Conservation (phyloP, 768 basidiomycete genomes). For the Leccinum sublutescens region DNA sequence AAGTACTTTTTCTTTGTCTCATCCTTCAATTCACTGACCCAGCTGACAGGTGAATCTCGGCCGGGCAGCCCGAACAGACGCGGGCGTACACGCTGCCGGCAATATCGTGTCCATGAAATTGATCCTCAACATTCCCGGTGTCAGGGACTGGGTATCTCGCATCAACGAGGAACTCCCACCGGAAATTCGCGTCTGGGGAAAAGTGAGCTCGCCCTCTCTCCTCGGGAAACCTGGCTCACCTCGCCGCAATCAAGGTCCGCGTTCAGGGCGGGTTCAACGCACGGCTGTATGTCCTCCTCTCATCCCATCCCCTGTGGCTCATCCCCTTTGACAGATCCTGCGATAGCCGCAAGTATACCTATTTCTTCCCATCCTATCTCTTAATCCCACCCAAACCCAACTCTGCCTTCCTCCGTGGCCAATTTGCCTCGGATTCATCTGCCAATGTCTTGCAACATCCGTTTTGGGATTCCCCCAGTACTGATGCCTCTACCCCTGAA, state of each 20-base stretch:
- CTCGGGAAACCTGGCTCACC: background rate
- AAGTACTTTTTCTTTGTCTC: conserved; percentile 46
- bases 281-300: conserved; percentile 48
- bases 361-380: conserved; percentile 92
- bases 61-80: conserved; percentile 93
- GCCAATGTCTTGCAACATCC: conserved; percentile 39
- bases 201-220: conserved; percentile 45
- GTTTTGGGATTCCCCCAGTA: conserved; percentile 57
- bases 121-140: conserved; percentile 73
- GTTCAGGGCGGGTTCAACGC: conserved; percentile 84
- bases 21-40: background rate
- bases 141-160: conserved; percentile 63
- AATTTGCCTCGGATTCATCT: conserved; percentile 28
- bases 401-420: conserved; percentile 53
- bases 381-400: conserved; percentile 86
- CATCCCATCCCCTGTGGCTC: conserved; percentile 1
- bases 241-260: conserved; percentile 44
- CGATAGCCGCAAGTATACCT: conserved; percentile 96
- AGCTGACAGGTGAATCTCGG: conserved; percentile 69
- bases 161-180: conserved; percentile 89
- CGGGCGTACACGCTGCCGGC: conserved; percentile 95
- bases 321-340: conserved; percentile 55
- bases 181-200: conserved; percentile 91
- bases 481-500: conserved; percentile 42
- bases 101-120: conserved; percentile 92